Evolutionary conservation across 257 asterid genomes (phyloP).

Genomic region (Jasminum sambac): DNA sequence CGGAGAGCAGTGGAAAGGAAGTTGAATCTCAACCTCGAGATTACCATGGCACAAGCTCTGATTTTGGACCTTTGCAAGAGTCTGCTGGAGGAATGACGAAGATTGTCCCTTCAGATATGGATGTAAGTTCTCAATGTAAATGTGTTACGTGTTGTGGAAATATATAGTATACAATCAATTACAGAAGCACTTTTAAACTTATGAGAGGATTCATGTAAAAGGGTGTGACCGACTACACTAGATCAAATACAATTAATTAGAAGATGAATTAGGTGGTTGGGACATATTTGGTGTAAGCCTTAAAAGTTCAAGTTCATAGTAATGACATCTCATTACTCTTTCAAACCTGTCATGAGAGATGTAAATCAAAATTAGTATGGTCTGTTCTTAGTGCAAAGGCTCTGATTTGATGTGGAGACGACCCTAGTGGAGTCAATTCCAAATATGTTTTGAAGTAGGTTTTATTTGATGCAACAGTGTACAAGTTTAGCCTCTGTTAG

Average conservation of each 20-base stretch:
- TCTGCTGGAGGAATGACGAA: slow-evolving; percentile 70
- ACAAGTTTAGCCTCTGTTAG: too few relatives aligned
- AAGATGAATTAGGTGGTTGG: too few relatives aligned
- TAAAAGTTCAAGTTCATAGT: too few relatives aligned
- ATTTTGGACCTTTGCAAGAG: slow-evolving; percentile 57
- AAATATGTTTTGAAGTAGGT: background rate
- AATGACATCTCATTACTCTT: too few relatives aligned
- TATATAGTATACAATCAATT: background rate
- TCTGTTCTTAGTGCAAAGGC: too few relatives aligned
- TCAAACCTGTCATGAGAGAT: too few relatives aligned
- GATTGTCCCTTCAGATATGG: slow-evolving; percentile 77
- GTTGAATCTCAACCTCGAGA: slow-evolving; percentile 48
- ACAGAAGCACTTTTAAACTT: background rate
- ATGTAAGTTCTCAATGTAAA: slow-evolving; percentile 46
- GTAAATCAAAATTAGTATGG: too few relatives aligned
- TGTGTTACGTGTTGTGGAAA: background rate
- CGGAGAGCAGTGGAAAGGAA: slow-evolving; percentile 36
- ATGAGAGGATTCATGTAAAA: background rate
- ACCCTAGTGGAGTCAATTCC: background rate
- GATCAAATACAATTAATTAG: background rate
- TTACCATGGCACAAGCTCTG: slow-evolving; percentile 36
- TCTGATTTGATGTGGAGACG: background rate
- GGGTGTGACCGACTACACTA: background rate
- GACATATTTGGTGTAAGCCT: too few relatives aligned
- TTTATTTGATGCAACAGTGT: background rate